Conservation (phyloP, 768 basidiomycete genomes). For the Nevesoporus exiguus region DNA sequence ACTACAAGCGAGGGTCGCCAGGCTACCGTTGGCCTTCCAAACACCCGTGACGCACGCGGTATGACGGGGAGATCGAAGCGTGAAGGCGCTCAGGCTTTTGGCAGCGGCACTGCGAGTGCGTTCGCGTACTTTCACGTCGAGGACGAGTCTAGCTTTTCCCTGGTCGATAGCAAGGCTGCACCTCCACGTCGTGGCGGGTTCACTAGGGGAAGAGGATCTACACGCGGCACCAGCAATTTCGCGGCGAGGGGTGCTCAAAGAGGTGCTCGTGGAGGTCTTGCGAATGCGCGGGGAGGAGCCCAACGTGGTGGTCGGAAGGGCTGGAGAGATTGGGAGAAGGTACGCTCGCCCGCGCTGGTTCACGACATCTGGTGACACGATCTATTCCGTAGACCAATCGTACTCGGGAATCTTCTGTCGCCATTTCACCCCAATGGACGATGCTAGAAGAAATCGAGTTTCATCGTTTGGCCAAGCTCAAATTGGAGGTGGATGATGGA, state of each 20-base stretch:
- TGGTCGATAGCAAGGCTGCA: constrained; percentile 85
- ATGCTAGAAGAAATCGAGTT: constrained; percentile 98
- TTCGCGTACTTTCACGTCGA: constrained; percentile 98
- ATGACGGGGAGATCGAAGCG: constrained; percentile 58
- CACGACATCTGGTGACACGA: not conserved
- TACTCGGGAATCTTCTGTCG: constrained; percentile 88
- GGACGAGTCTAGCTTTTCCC: constrained; percentile 94
- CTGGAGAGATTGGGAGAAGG: constrained; percentile 96
- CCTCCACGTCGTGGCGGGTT: constrained; percentile 71
- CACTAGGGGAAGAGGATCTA: constrained; percentile 44
- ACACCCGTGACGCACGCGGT: constrained; percentile 47
- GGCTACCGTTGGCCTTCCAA: constrained; percentile 45
- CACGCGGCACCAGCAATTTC: constrained; percentile 38
- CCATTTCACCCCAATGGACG: constrained; percentile 88
- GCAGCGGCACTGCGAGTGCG: constrained; percentile 84
- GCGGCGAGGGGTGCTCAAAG: constrained; percentile 42
- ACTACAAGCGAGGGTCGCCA: constrained; percentile 62
- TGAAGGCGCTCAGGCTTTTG: constrained; percentile 82
- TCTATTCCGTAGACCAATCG: constrained; percentile 58
- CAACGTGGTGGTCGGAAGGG: constrained; percentile 51
- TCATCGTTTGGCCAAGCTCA: constrained; percentile 83
- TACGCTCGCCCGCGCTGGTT: constrained; percentile 28
- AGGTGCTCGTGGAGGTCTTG: constrained; percentile 42
- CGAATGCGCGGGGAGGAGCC: constrained; percentile 42
- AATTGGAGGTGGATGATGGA: constrained; percentile 90